Conservation (phyloP, 208 protist species). For the Trypanosoma scelopori region DNA sequence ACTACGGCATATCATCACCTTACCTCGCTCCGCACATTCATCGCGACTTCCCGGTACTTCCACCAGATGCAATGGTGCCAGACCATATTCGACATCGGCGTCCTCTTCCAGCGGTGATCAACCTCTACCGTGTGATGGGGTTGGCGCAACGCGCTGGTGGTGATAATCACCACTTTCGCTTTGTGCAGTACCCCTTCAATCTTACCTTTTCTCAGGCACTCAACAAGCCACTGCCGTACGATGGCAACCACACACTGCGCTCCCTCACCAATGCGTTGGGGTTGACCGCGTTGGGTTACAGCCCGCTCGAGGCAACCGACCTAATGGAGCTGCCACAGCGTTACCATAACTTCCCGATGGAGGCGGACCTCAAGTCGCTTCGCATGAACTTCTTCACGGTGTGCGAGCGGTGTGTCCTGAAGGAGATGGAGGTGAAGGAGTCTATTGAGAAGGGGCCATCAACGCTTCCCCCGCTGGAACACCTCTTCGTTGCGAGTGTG, state of each 20-base stretch:
- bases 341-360: slow-evolving; percentile 89
- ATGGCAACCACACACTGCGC: slow-evolving; percentile 74
- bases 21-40: slow-evolving; percentile 76
- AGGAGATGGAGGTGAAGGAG: slow-evolving; percentile 90
- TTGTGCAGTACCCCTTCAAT: slow-evolving; percentile 89
- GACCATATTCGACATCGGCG: slow-evolving; percentile 65
- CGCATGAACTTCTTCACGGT: slow-evolving; percentile 90
- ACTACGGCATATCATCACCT: slow-evolving; percentile 80
- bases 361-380: slow-evolving; percentile 71
- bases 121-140: slow-evolving; percentile 70
- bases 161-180: slow-evolving; percentile 75
- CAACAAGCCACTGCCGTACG: slow-evolving; percentile 75
- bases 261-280: slow-evolving; percentile 66
- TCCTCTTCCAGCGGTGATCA: slow-evolving; percentile 50
- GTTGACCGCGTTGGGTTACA: slow-evolving; percentile 74
- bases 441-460: slow-evolving; percentile 75
- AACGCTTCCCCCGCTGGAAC: slow-evolving; percentile 72
- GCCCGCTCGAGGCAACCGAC: slow-evolving; percentile 82
- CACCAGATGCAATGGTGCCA: slow-evolving; percentile 76
- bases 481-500: slow-evolving; percentile 83
- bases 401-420: slow-evolving; percentile 74
- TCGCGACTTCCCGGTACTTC: slow-evolving; percentile 67
- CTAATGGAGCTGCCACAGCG: slow-evolving; percentile 84
- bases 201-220: slow-evolving; percentile 79
- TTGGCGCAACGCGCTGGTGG: slow-evolving; percentile 66